Conservation (phyloP, 192 early-diverging fungal species). For the Umbelopsis sp. region DNA sequence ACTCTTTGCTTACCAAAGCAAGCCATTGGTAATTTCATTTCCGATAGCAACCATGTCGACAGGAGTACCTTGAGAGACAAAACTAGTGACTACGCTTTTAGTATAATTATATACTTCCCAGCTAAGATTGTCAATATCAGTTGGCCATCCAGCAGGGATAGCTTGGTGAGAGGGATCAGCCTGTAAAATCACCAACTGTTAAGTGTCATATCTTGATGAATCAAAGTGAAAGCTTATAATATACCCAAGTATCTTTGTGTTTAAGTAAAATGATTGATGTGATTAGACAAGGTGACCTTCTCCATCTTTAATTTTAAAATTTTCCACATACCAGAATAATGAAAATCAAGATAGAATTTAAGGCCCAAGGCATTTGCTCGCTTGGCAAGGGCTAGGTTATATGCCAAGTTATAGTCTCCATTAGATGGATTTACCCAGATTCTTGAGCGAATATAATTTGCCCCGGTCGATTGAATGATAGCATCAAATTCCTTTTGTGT, state of each 20-base stretch:
- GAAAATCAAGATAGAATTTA: constrained; percentile 36
- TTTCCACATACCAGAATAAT: constrained; percentile 30
- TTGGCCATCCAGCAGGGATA: constrained; percentile 22
- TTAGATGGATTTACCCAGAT: constrained; percentile 41
- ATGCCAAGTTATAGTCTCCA: constrained; percentile 35
- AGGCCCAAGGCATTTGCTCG: constrained; percentile 26
- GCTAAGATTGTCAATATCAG: constrained; percentile 4
- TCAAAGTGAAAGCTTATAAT: neutral
- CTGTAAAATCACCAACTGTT: neutral
- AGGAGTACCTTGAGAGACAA: constrained; percentile 8
- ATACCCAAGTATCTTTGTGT: constrained; percentile 11
- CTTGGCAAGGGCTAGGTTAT: constrained; percentile 35
- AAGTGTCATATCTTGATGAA: too few species aligned
- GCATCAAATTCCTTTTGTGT: constrained; percentile 7
- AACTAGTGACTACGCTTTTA: neutral
- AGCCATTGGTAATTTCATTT: constrained; percentile 35
- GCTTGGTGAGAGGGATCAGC: constrained; percentile 13
- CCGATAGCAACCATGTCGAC: constrained; percentile 36
- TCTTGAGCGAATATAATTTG: constrained; percentile 32
- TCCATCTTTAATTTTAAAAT: neutral
- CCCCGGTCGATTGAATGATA: constrained; percentile 19
- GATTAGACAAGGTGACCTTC: neutral
- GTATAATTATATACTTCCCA: constrained; percentile 28
- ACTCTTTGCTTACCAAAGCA: constrained; percentile 26
- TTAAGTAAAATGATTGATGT: neutral